Base-by-base conservation (phyloP, 306 rosid species). In the Vigna mungo region DNA sequence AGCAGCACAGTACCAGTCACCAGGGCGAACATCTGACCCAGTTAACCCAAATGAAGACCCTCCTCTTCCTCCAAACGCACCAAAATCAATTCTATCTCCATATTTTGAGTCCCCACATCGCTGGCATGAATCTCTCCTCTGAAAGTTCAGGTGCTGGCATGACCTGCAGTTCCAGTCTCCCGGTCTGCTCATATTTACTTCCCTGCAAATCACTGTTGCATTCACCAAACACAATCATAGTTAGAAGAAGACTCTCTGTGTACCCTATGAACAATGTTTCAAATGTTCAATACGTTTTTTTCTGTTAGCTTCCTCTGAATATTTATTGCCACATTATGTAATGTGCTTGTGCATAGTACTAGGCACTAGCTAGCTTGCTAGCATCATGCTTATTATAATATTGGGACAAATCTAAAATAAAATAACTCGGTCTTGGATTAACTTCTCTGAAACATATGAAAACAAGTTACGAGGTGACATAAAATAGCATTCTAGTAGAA, bases 81-180 rank as follows among this genome's bases (percentile, higher is more conserved):
- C 93, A 25, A 80, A 88, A 59, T 88, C 96, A 17, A 82, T 78
- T 54, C 89, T 65, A 0, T 88, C 94, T 48, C 83, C 82, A 3
- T 87, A 83, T 77, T 82, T 89, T 2, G 92, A 84, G 1, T 95
- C 99, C 0, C 99, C 99, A 9, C 99, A 95, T 15, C 99, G 84
- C 67, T 95, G 99, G 88, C 99, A 95, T 1, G 93, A 88, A 16
- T 95, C 99, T 5, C 99, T 78, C 91, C 99, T 88, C 87, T 95
- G 99, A 61, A 95, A 95, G 80, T 95, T 95, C 73, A 92, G 83
- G 86, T 95, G 93, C 78, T 92, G 99, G 94, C 99, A 95, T 39
- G 99, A 86, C 88, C 88, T 90, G 81, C 99, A 95, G 82, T 92
- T 95, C 99, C 99, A 95, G 56, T 95, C 99, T 65, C 99, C 99